Evolutionary conservation across 2,329 filamentous ascomycete species (phyloP), one percentile per base, ranked within the genome.

Genomic region (Trichoderma endophyticum): DNA sequence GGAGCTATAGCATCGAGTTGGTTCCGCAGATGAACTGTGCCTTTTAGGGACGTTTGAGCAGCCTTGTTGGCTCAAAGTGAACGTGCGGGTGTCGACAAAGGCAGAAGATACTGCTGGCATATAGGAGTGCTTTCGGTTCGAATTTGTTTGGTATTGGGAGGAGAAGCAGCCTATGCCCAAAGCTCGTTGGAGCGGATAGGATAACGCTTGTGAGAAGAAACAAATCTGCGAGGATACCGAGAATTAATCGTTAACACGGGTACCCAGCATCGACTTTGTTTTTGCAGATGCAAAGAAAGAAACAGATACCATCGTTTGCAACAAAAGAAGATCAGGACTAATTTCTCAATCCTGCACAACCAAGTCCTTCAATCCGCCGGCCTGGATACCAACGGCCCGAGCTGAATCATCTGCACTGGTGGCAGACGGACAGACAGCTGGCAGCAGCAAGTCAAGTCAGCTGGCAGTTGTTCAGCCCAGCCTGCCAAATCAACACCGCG

Each of bases 391-490:
- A 3, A 54, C n/a, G 21, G 21, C 7, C 21, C 48, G 48, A 54
- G 21, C 48, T 24, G 21, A 24, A 24, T 24, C 48, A 54, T 54
- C 48, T 54, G 48, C 48, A 21, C n/a, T 54, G 48, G 48, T 11
- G 43, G 43, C 43, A 12, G 15, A 43, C n/a, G 0, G 18, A n/a
- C 43, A 3, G 64, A 59, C 69, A 71, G 59, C 59, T 51, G 70
- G 72, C 63, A 69, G 32, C 34, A 39, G 61, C 51, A 64, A 68
- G 48, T 28, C 24, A 26, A 68, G 14, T 5, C 51, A 57, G 43
- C 62, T 63, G 72, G 72, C 70, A 73, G 64, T 51, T 62, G 64
- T 61, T 24, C 59, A 62, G 30, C 68, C 59, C 26, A n/a, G 36
- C 72, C 51, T 72, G 71, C 60, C 70, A 26, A 62, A 28, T 15